These are phyloP conservation scores for Penicillium turbatum DNA, from an alignment of 495 filamentous ascomycete species.

Conservation along the genomic window DNA sequence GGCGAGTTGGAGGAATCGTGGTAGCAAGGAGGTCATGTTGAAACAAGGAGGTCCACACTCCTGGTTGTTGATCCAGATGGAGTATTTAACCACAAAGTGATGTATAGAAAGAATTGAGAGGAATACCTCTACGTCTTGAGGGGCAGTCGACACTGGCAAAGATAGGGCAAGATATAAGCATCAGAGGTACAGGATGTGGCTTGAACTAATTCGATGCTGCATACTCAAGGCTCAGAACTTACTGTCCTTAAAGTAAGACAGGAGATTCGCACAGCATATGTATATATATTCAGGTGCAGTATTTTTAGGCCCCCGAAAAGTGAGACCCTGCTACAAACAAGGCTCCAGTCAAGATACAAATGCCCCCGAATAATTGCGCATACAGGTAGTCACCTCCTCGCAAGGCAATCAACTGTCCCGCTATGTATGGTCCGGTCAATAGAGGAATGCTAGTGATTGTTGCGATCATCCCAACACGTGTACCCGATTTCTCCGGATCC, in stretches of 20 bases:
- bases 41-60: too few relatives aligned
- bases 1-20: neutral
- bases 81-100: too few relatives aligned
- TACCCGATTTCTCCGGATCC: slow-evolving; percentile 5
- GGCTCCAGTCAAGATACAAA: slow-evolving; percentile 7
- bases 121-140: too few relatives aligned
- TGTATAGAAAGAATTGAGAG: too few relatives aligned
- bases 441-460: slow-evolving; percentile 10
- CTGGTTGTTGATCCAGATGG: too few relatives aligned
- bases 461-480: slow-evolving; percentile 10
- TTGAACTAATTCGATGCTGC: too few relatives aligned
- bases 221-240: too few relatives aligned
- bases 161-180: too few relatives aligned
- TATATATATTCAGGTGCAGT: neutral
- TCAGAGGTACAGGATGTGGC: too few relatives aligned
- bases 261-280: neutral
- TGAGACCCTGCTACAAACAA: slow-evolving; percentile 9
- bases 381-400: slow-evolving; percentile 8
- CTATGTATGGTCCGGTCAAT: slow-evolving; percentile 7
- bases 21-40: neutral
- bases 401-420: slow-evolving; percentile 5
- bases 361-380: slow-evolving; percentile 4
- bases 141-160: too few relatives aligned
- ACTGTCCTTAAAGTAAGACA: neutral
- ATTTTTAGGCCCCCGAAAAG: slow-evolving; percentile 1